These are phyloP conservation scores for Cicer cuneatum DNA, from an alignment of 306 rosid species.

Conservation along the genomic window DNA sequence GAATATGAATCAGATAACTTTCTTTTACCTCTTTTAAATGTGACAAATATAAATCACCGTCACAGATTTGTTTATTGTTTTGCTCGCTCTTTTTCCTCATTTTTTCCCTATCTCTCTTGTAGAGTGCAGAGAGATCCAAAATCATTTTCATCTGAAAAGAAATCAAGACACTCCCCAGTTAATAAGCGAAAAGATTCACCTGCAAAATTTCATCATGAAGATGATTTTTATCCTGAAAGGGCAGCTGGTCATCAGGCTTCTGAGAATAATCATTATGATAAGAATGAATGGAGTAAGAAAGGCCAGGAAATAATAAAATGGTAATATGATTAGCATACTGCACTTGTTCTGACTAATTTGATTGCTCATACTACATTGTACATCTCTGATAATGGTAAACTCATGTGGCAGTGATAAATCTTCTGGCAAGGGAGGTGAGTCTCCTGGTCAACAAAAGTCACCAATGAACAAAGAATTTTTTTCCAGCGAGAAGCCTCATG, in stretches of 20 bases:
- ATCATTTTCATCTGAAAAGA: conserved; percentile 53
- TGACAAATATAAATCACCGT: conserved; percentile 7
- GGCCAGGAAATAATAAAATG: conserved; percentile 53
- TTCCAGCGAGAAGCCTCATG: conserved; percentile 55
- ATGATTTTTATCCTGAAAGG: conserved; percentile 59
- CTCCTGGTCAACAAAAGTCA: conserved; percentile 55
- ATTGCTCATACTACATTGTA: conserved; percentile 31
- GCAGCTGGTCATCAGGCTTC: conserved; percentile 42
- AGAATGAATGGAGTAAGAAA: conserved; percentile 50
- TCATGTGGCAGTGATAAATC: conserved; percentile 59
- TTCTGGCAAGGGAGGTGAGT: conserved; percentile 50
- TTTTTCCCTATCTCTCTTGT: conserved; percentile 34
- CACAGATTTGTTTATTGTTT: conserved; percentile 30
- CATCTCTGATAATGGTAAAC: conserved; percentile 44
- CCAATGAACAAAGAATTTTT: conserved; percentile 51
- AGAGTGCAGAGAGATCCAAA: conserved; percentile 58
- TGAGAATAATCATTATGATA: conserved; percentile 47
- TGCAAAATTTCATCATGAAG: conserved; percentile 50
- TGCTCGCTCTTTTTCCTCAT: conserved; percentile 7
- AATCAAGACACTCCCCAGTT: conserved; percentile 50
- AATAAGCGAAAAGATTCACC: conserved; percentile 55
- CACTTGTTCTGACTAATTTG: conserved; percentile 29
- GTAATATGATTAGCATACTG: conserved; percentile 49
- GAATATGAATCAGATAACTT: conserved; percentile 29
- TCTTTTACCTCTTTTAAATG: conserved; percentile 19